Evolutionary conservation across 2,329 filamentous ascomycete species (phyloP), one percentile per base, ranked within the genome.

Genomic region (Teratosphaeria viscida): DNA sequence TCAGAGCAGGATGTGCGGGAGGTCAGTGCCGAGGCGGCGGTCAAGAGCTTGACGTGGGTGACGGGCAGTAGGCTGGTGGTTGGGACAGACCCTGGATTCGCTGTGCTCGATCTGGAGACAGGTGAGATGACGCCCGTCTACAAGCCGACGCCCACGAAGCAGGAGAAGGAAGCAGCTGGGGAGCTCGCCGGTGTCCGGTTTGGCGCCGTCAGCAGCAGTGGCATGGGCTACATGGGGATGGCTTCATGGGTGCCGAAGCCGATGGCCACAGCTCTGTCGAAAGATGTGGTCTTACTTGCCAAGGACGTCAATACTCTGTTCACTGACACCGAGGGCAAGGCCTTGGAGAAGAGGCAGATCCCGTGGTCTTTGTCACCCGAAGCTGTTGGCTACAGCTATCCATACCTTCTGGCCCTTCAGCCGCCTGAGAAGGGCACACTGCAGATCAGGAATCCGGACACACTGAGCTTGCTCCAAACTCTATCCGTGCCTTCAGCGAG

Each of bases 241-340:
- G 91, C 90, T 56, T 89, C 90, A 52, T 94, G 91, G 78, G 90
- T 92, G 59, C 92, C 94, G 1, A 95, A 90, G 69, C 95, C 94
- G 6, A 80, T 99, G 67, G 90, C 90, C 5, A 87, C 92, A 5
- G 87, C 87, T 66, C 80, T 99, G 12, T 83, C 85, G 2, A 89
- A 95, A 64, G 89, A 89, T 4, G 84, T 96, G 74, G 84, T 97
- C 71, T 77, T 99, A 60, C 80, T 99, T n/a, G 90, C 92, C n/a
- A 96, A 95, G 73, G 94, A 99, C 67, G 90, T 96, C 68, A 95
- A 96, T 72, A 95, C 92, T 1, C 78, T 96, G 57, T 99, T 99
- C 72, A 88, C 96, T 65, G 87, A 94, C 60, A 83, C 87, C 11
- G 82, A 90, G 34, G 94, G 92, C 4, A 92, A 90, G 65, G 82